Evolutionary conservation across 768 basidiomycete species (phyloP), one percentile per base, ranked within the genome.

Genomic region (Hebeloma cylindrosporum): DNA sequence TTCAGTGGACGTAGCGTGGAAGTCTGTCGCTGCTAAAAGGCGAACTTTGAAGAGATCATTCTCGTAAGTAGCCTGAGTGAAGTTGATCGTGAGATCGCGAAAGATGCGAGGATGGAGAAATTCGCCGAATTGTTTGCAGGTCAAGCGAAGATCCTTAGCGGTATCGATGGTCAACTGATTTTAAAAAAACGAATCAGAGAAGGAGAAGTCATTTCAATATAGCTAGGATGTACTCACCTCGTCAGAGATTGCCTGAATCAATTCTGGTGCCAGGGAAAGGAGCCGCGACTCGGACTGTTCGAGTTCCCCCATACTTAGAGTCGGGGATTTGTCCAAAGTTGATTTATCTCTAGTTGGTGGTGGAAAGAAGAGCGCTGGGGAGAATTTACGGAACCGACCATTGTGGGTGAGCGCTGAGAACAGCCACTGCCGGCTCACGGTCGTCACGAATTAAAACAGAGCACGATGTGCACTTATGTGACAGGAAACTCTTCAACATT

Each of bases 181-280:
- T 11, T 9, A 9, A 21, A 16, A 13, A 4, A n/a, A 21, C 9
- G n/a, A 25, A 37, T 5, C 5, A 37, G 11, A 28, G 11, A 13
- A n/a, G n/a, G n/a, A n/a, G n/a, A n/a, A n/a, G n/a, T n/a, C n/a
- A n/a, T n/a, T n/a, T n/a, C n/a, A n/a, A n/a, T n/a, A n/a, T n/a
- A n/a, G n/a, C n/a, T n/a, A n/a, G n/a, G n/a, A 30, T 21, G 11
- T 13, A 50, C 54, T 18, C 20, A 55, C 54, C 18, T 48, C 17
- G 32, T 51, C 45, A 21, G 36, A 32, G 6, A 55, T 47, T 20
- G 42, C 16, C 9, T 44, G 32, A 14, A 45, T 44, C 3, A 55
- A 38, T 34, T 55, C 54, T 17, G 50, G 54, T 6, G 54, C 50
- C 17, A 55, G 37, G 6, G 38, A 40, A 14, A 51, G 33, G 10